Percentiles rank a stretch among this genome's conserved stretches.
phyloP scores from a whole-genome alignment of 441 rosid genomes.

The Daphne laureola region DNA sequence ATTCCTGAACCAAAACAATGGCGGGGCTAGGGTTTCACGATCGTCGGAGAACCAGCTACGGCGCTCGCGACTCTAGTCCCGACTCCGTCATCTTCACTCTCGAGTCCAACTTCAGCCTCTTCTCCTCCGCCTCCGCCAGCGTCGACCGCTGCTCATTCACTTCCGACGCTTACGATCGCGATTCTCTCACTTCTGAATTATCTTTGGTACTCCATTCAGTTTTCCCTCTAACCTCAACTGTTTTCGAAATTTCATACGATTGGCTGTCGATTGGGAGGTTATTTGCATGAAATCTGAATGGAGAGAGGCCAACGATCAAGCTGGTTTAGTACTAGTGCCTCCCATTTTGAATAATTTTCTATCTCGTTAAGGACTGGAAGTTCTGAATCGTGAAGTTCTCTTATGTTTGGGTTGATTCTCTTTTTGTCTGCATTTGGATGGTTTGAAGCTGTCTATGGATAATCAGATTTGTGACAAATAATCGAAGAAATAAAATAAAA shows the following conservation, averaged over 20 bases:
- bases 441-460: no score
- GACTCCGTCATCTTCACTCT: slow-evolving; percentile 74
- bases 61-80: slow-evolving; percentile 68
- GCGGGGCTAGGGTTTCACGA: slow-evolving; percentile 32
- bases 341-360: not conserved
- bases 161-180: no score
- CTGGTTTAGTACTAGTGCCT: not conserved
- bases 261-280: no score
- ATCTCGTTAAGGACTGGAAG: not conserved
- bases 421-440: no score
- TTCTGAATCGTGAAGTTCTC: not conserved
- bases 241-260: slow-evolving; percentile 6
- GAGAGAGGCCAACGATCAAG: no score
- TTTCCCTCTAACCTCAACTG: no score
- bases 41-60: slow-evolving; percentile 23
- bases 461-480: no score
- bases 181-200: no score
- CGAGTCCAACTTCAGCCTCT: slow-evolving; percentile 73
- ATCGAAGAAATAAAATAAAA: no score
- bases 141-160: no score
- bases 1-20: slow-evolving; percentile 12
- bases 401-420: not conserved
- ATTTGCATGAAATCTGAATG: no score
- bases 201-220: no score
- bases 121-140: slow-evolving; percentile 62